phyloP scores from a whole-genome alignment of 1,284 basidiomycete genomes.

The Cryptococcus wingfieldii region DNA sequence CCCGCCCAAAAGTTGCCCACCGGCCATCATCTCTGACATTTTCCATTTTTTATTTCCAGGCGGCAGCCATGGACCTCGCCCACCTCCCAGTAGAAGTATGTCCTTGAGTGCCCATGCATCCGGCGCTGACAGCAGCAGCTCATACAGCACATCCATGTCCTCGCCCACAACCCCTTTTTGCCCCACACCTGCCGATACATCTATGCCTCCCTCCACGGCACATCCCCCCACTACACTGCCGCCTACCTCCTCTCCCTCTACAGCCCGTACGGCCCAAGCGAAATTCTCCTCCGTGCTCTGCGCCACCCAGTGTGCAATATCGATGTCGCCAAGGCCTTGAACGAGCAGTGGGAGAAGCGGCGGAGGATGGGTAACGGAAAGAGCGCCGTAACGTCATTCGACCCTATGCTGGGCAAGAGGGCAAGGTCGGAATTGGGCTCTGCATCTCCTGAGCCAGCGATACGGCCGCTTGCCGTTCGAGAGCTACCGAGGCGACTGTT shows the following conservation, averaged over 20 bases:
- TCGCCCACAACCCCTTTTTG: constrained; percentile 59
- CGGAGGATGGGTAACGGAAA: constrained; percentile 5
- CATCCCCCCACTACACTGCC: constrained; percentile 26
- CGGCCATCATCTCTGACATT: background rate
- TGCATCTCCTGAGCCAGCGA: background rate
- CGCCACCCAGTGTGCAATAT: constrained; percentile 34
- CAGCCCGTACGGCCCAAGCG: constrained; percentile 12
- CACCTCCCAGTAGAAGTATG: background rate
- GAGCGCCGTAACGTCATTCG: background rate
- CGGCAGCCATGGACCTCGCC: background rate
- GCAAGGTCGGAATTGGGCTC: background rate
- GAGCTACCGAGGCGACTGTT: constrained; percentile 46
- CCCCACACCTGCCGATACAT: constrained; percentile 58
- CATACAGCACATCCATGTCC: constrained; percentile 66
- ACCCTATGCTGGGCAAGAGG: background rate
- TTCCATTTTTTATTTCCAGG: background rate
- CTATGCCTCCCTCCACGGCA: constrained; percentile 53
- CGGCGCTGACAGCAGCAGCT: constrained; percentile 52
- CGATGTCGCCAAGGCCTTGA: constrained; percentile 27
- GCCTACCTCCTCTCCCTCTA: constrained; percentile 34
- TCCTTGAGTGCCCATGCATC: too few species aligned
- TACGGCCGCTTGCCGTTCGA: constrained; percentile 16
- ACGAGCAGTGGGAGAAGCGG: constrained; percentile 29
- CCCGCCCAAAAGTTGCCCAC: background rate
- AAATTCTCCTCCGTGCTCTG: constrained; percentile 26